Conservation (phyloP, 306 rosid genomes). For the Biancaea sappan region DNA sequence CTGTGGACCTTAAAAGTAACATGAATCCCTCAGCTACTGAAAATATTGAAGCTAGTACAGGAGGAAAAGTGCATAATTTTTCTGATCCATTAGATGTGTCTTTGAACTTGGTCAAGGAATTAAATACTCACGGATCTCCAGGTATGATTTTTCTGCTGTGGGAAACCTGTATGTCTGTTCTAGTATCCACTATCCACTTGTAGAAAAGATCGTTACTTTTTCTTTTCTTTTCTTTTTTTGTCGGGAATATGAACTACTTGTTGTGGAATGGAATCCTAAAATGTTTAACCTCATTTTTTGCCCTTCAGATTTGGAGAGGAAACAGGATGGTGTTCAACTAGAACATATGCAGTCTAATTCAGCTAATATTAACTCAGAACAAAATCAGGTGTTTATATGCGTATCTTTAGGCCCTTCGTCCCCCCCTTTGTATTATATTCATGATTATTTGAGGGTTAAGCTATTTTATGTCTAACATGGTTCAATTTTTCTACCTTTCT, state of each 20-base stretch:
- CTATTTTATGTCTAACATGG: conserved; percentile 25
- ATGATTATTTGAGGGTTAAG: conserved; percentile 13
- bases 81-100: conserved; percentile 15
- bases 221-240: conserved; percentile 11
- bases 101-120: neutral
- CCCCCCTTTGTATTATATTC: neutral
- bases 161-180: conserved; percentile 33
- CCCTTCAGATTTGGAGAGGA: conserved; percentile 55
- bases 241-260: conserved; percentile 18
- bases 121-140: conserved; percentile 25
- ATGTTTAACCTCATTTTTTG: conserved; percentile 34
- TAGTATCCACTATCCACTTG: conserved; percentile 11
- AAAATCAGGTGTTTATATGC: conserved; percentile 60
- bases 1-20: conserved; percentile 48
- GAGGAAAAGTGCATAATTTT: conserved; percentile 41
- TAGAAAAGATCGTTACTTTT: conserved; percentile 9
- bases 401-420: neutral
- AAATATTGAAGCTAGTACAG: conserved; percentile 41
- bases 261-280: conserved; percentile 17
- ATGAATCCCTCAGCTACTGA: conserved; percentile 45
- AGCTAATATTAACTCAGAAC: conserved; percentile 42
- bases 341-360: conserved; percentile 44
- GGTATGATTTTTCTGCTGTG: conserved; percentile 46
- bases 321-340: conserved; percentile 45
- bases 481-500: neutral